A percentile compares a stretch with the other conserved stretches of the same genome.
These are phyloP conservation scores for Lepidium sativum DNA, from an alignment of 345 rosid genomes.

Conservation along the genomic window DNA sequence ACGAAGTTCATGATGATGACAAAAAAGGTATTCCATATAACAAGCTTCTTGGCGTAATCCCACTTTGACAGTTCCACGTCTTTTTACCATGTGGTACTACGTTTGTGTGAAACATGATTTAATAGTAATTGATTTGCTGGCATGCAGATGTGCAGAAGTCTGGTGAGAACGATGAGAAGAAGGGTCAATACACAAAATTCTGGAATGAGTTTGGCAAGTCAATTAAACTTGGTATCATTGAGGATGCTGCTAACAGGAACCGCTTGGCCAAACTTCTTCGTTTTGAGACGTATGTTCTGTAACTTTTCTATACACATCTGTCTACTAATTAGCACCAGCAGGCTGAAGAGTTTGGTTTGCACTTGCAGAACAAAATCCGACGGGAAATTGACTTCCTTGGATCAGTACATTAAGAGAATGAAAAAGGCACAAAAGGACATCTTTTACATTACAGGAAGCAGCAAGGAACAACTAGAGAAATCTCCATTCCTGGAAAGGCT, in stretches of 20 bases:
- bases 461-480: constrained; percentile 87
- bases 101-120: not conserved
- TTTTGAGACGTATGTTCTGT: constrained; percentile 61
- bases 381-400: constrained; percentile 86
- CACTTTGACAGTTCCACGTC: not conserved
- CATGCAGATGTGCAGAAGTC: constrained; percentile 57
- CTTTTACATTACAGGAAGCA: constrained; percentile 90
- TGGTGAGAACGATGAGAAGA: constrained; percentile 60
- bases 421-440: constrained; percentile 77
- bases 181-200: constrained; percentile 82
- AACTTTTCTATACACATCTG: not conserved
- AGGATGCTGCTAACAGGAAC: constrained; percentile 94
- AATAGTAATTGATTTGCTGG: not conserved
- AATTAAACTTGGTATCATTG: constrained; percentile 87
- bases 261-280: constrained; percentile 89
- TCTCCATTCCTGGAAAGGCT: constrained; percentile 98
- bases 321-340: not conserved
- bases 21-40: constrained; percentile 45
- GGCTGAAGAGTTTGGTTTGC: not conserved
- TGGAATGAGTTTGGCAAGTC: constrained; percentile 99
- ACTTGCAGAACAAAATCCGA: constrained; percentile 76
- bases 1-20: constrained; percentile 63
- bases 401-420: constrained; percentile 95
- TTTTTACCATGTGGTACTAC: not conserved
- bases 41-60: not conserved